Percentiles rank a stretch among this genome's conserved stretches.
phyloP scores from a whole-genome alignment of 1,284 basidiomycete genomes.

The Waitea zeae region DNA sequence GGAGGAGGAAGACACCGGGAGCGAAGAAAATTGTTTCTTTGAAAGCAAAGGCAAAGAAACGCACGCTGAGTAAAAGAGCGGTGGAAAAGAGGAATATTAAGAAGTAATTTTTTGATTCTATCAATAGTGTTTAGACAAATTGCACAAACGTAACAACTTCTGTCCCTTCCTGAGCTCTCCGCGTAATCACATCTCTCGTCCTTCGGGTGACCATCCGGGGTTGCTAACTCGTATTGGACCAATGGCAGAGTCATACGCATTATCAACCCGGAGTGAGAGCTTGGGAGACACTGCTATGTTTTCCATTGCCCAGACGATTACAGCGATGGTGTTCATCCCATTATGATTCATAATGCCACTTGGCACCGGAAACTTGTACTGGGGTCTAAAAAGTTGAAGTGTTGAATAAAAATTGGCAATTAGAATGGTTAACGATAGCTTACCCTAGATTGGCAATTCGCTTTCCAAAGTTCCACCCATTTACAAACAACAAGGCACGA shows the following conservation, averaged over 20 bases:
- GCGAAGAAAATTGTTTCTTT: conserved; percentile 11
- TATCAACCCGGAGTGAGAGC: too few relatives aligned
- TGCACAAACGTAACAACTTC: too few relatives aligned
- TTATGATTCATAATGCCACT: conserved; percentile 57
- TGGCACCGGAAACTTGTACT: conserved; percentile 62
- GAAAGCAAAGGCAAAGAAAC: conserved; percentile 23
- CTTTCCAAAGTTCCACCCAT: conserved; percentile 81
- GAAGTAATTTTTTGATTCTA: too few relatives aligned
- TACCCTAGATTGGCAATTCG: conserved; percentile 54
- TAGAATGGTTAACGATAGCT: conserved; percentile 2
- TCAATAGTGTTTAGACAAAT: too few relatives aligned
- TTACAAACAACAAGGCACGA: conserved; percentile 57
- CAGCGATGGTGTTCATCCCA: conserved; percentile 53
- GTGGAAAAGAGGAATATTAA: conserved; percentile 37
- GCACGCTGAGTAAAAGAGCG: conserved; percentile 40
- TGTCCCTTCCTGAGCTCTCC: too few relatives aligned
- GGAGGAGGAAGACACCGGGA: conserved; percentile 23
- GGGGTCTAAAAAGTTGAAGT: conserved; percentile 27
- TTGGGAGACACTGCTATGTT: too few relatives aligned
- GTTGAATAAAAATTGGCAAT: conserved; percentile 1
- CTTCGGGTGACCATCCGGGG: too few relatives aligned
- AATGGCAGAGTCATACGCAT: too few relatives aligned
- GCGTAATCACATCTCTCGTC: too few relatives aligned
- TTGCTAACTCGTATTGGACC: too few relatives aligned
- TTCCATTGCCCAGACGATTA: conserved; percentile 57